Conservation (phyloP, 257 asterid species). For the Solanum megistacrolobum region DNA sequence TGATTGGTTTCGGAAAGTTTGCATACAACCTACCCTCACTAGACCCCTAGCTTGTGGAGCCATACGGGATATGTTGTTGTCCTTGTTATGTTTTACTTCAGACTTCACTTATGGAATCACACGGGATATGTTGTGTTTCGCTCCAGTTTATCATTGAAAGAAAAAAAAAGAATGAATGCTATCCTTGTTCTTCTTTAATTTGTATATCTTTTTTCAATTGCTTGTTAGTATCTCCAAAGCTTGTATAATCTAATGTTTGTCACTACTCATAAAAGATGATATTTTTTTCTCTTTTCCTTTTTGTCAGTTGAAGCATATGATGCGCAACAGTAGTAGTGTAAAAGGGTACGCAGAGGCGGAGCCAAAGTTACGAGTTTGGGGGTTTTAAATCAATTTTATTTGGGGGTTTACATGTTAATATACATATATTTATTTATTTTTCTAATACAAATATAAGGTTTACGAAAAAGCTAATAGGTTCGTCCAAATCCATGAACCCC, state of each 20-base stretch:
- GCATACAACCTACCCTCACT: not conserved
- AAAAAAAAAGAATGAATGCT: not conserved
- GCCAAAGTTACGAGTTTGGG: too few species aligned
- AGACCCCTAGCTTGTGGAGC: not conserved
- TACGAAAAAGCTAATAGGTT: too few species aligned
- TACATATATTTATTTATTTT: too few species aligned
- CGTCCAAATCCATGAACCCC: accelerated
- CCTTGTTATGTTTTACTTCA: not conserved
- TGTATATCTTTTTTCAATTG: not conserved
- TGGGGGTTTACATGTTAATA: accelerated
- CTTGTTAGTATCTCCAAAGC: not conserved
- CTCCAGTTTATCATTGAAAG: not conserved
- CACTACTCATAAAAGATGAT: not conserved
- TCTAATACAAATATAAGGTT: accelerated
- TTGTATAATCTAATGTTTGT: not conserved
- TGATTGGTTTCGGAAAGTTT: not conserved
- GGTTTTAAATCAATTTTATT: accelerated
- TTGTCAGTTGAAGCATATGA: not conserved
- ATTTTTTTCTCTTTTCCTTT: not conserved
- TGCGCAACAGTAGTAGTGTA: not conserved
- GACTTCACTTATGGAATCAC: not conserved
- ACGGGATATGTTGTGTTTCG: not conserved
- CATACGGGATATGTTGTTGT: not conserved
- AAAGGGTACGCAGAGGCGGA: not conserved
- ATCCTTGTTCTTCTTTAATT: not conserved